Conservation (phyloP, 495 filamentous ascomycete genomes). For the Corynascus novoguineensis region DNA sequence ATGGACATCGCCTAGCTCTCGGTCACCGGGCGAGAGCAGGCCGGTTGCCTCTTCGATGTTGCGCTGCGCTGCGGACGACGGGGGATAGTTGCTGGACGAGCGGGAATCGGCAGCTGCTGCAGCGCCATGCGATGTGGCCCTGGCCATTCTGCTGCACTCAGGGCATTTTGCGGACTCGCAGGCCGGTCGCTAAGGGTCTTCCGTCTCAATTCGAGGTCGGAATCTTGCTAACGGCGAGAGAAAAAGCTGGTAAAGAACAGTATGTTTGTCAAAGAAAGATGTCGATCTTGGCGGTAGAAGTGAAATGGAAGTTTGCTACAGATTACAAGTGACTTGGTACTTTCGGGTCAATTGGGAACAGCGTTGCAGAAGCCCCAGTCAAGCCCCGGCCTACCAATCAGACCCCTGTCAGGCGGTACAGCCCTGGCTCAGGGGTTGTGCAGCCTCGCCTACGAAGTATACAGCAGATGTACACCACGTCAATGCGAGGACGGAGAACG, state of each 20-base stretch:
- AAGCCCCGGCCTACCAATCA: not conserved
- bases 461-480: not conserved
- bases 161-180: constrained; percentile 31
- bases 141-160: constrained; percentile 38
- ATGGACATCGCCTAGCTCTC: too few relatives aligned
- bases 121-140: constrained; percentile 37
- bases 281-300: not conserved
- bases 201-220: not conserved
- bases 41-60: constrained; percentile 41
- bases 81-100: not conserved
- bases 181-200: not conserved
- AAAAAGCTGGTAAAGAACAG: not conserved
- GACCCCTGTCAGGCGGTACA: constrained; percentile 6
- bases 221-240: not conserved
- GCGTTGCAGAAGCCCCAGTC: not conserved
- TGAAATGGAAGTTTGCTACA: too few relatives aligned
- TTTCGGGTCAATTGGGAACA: constrained; percentile 3
- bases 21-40: constrained; percentile 39
- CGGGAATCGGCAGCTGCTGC: constrained; percentile 7
- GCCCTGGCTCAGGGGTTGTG: constrained; percentile 2
- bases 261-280: constrained; percentile 3
- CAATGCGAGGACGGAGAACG: not conserved
- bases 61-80: not conserved
- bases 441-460: not conserved
- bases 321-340: not conserved